These are phyloP conservation scores for Talaromyces sp. DNA, from an alignment of 2,329 filamentous ascomycete genomes.

Conservation along the genomic window DNA sequence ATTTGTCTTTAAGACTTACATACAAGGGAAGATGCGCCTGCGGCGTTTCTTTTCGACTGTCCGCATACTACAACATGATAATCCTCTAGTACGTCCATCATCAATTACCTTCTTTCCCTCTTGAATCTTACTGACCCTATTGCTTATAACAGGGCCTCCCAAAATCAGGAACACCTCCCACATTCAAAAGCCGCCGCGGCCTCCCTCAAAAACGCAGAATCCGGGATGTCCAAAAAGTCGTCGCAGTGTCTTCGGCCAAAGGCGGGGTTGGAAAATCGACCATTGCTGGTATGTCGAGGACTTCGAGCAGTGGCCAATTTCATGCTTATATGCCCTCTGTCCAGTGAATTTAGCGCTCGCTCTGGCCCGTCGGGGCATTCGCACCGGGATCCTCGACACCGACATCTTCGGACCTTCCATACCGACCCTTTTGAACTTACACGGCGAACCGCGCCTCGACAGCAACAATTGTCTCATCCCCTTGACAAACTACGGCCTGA, in stretches of 20 bases:
- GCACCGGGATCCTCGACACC: conserved; percentile 84
- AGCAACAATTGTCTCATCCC: conserved; percentile 72
- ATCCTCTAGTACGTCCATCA: conserved; percentile 65
- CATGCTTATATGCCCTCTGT: background rate
- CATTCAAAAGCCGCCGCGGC: conserved; percentile 71
- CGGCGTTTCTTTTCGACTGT: conserved; percentile 56
- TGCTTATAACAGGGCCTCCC: conserved; percentile 67
- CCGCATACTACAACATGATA: conserved; percentile 67
- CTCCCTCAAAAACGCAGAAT: conserved; percentile 79
- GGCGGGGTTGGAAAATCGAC: conserved; percentile 98
- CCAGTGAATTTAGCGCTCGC: conserved; percentile 76
- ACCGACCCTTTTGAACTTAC: conserved; percentile 80
- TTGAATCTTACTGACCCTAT: background rate
- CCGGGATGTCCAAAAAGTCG: conserved; percentile 79
- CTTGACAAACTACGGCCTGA: conserved; percentile 88
- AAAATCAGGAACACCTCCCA: conserved; percentile 64
- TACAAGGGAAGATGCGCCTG: conserved; percentile 27
- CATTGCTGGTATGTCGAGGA: conserved; percentile 62
- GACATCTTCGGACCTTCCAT: conserved; percentile 97
- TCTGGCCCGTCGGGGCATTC: conserved; percentile 75
- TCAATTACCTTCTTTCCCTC: background rate
- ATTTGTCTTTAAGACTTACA: background rate
- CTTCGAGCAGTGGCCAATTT: background rate
- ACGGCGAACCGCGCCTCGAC: conserved; percentile 73
- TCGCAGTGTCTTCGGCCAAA: conserved; percentile 96